These are phyloP conservation scores for Fusarium anthophilum DNA, from an alignment of 2,329 filamentous ascomycete species.

Conservation along the genomic window DNA sequence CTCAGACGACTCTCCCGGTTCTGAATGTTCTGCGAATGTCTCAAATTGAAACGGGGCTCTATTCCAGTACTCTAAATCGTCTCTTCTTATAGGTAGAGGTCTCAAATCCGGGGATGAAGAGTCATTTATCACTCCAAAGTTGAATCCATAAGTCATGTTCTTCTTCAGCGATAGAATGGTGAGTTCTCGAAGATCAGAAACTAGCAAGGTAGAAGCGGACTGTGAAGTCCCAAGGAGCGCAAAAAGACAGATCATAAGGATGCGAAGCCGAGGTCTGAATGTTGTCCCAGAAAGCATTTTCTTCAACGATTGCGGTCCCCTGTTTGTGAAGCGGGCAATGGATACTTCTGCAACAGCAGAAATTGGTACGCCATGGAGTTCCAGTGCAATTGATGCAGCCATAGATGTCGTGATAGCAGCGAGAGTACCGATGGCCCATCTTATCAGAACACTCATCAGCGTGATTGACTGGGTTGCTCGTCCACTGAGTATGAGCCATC, in stretches of 20 bases:
- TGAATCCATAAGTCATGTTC: not conserved
- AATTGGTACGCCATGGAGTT: not conserved
- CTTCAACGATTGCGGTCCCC: not conserved
- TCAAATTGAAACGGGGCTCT: not conserved
- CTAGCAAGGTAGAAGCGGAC: not conserved
- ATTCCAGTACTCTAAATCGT: not conserved
- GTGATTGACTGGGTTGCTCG: not conserved
- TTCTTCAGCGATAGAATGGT: not conserved
- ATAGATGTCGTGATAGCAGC: not conserved
- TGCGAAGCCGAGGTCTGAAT: not conserved
- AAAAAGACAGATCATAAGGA: not conserved
- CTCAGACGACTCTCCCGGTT: not conserved
- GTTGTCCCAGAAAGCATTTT: not conserved
- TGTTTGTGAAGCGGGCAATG: not conserved
- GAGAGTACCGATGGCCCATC: not conserved
- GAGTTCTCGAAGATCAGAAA: not conserved
- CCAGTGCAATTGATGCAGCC: not conserved
- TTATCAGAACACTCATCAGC: not conserved
- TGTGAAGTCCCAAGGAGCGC: accelerated
- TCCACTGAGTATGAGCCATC: not conserved
- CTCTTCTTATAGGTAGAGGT: not conserved
- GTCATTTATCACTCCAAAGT: not conserved
- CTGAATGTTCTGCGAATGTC: not conserved
- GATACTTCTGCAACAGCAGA: not conserved
- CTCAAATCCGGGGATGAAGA: not conserved